Evolutionary conservation across 371 early-diverging fungal species (phyloP).

Genomic region (Parasitella parasitica): DNA sequence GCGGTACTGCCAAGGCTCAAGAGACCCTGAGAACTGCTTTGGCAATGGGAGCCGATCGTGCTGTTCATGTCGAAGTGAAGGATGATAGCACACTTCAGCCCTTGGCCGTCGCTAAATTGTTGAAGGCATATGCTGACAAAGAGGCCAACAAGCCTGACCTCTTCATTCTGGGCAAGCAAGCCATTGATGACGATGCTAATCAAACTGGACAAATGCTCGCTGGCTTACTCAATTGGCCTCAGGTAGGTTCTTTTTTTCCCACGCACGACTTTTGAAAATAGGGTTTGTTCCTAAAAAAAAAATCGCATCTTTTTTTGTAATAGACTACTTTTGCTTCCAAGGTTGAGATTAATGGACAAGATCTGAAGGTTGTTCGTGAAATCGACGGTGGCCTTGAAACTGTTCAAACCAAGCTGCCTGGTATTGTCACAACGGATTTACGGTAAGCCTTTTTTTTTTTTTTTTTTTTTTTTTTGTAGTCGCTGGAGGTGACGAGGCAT

Average conservation of each 20-base stretch:
- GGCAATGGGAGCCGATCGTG: conserved; percentile 98
- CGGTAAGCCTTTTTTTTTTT: conserved; percentile 54
- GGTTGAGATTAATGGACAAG: conserved; percentile 76
- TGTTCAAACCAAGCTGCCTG: conserved; percentile 81
- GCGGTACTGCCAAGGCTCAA: conserved; percentile 88
- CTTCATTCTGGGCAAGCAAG: conserved; percentile 97
- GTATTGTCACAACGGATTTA: conserved; percentile 95
- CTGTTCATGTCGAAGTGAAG: conserved; percentile 90
- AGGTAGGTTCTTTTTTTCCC: conserved; percentile 55
- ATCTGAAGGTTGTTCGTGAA: conserved; percentile 88
- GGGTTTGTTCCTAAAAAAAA: conserved; percentile 2
- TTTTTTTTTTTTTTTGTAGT: no score
- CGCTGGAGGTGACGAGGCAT: no score
- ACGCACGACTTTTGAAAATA: not conserved
- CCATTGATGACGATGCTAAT: conserved; percentile 96
- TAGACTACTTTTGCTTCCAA: conserved; percentile 97
- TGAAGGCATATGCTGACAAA: conserved; percentile 85
- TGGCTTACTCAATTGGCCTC: conserved; percentile 93
- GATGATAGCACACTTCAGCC: conserved; percentile 78
- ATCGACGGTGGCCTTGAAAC: conserved; percentile 98
- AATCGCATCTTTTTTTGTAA: conserved; percentile 1
- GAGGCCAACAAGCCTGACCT: conserved; percentile 86
- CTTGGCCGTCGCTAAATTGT: conserved; percentile 88
- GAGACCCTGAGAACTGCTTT: conserved; percentile 96
- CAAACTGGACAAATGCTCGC: conserved; percentile 99